Conservation (phyloP, 192 early-diverging fungal species). For the Chytriomyces sp. region DNA sequence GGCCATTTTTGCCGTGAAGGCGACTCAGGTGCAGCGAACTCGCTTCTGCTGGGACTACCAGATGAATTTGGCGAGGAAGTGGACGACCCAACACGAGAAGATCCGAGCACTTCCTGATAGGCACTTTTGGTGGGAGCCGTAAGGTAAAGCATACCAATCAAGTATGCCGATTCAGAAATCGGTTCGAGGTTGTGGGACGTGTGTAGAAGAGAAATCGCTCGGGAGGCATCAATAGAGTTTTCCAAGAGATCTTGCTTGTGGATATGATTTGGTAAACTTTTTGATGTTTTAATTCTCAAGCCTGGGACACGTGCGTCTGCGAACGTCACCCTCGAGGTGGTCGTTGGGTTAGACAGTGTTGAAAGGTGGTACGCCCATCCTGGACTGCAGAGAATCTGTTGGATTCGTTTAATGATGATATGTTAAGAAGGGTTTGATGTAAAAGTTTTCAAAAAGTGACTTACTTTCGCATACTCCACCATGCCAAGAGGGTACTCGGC, state of each 20-base stretch:
- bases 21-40: no score
- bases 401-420: neutral
- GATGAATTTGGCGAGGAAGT: neutral
- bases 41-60: neutral
- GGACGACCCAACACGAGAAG: no score
- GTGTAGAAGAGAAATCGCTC: neutral
- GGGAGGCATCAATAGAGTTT: neutral
- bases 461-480: slow-evolving; percentile 15
- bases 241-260: neutral
- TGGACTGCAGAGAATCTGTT: neutral
- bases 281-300: neutral
- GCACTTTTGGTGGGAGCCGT: neutral
- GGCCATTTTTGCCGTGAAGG: neutral
- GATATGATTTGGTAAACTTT: neutral
- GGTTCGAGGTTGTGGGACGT: neutral
- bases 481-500: neutral
- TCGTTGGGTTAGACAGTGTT: no score
- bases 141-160: slow-evolving; percentile 13
- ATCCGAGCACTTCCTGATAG: neutral
- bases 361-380: slow-evolving; percentile 6
- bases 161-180: neutral
- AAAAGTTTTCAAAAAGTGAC: no score
- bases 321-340: no score
- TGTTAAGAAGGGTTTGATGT: neutral
- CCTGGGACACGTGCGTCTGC: neutral